These are phyloP conservation scores for Chaetoscypha palmicola DNA, from an alignment of 2,329 filamentous ascomycete genomes.

Conservation along the genomic window DNA sequence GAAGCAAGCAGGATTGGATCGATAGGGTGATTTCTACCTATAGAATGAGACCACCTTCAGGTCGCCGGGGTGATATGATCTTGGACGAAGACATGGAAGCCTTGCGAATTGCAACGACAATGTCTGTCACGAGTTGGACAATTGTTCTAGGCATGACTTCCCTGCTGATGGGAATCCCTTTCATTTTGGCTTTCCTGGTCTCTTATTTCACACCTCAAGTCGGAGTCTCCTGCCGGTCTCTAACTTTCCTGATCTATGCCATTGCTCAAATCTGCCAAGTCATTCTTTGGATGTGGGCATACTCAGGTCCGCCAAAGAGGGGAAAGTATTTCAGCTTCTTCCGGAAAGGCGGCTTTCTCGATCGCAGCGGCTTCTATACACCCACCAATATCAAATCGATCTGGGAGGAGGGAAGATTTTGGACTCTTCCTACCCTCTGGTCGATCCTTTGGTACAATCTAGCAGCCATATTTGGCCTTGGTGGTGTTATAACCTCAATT, in stretches of 20 bases:
- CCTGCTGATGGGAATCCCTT: slow-evolving; percentile 17
- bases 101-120: slow-evolving; percentile 9
- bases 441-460: slow-evolving; percentile 14
- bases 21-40: slow-evolving; percentile 14
- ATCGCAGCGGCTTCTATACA: slow-evolving; percentile 9
- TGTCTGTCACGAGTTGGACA: slow-evolving; percentile 13
- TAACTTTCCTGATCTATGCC: slow-evolving; percentile 32
- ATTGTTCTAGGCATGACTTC: slow-evolving; percentile 15
- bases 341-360: slow-evolving; percentile 11
- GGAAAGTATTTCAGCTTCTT: slow-evolving; percentile 8
- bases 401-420: slow-evolving; percentile 2
- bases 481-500: slow-evolving; percentile 12
- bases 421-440: slow-evolving; percentile 10
- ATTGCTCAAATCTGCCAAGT: slow-evolving; percentile 30
- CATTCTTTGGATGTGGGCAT: slow-evolving; percentile 14
- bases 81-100: slow-evolving; percentile 14
- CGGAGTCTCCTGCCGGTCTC: slow-evolving; percentile 30
- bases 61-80: slow-evolving; percentile 1
- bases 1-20: slow-evolving; percentile 14
- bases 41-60: slow-evolving; percentile 5
- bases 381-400: slow-evolving; percentile 6
- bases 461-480: slow-evolving; percentile 9
- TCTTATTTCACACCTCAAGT: slow-evolving; percentile 31
- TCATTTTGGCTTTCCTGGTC: slow-evolving; percentile 30
- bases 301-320: slow-evolving; percentile 7